Percentiles rank a stretch among this genome's conserved stretches.
Evolutionary conservation across 2,329 filamentous ascomycete species (phyloP).

Genomic region (Paecilomyces variotii): DNA sequence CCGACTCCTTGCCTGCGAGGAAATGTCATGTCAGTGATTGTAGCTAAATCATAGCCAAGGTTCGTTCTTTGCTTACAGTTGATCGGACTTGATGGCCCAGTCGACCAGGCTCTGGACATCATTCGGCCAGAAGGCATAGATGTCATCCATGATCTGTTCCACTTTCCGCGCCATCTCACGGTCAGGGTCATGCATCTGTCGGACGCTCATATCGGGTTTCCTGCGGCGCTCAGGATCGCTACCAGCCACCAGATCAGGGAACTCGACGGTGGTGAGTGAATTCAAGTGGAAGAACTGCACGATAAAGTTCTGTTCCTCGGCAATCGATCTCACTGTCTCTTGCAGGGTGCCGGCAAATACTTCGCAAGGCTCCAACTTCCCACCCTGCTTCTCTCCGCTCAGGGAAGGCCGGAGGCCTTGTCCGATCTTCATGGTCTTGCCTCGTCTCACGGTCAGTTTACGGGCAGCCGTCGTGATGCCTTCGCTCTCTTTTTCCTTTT

Average conservation of each 20-base stretch:
- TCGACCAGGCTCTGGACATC: conserved; percentile 75
- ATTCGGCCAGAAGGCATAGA: conserved; percentile 72
- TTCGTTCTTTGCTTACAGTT: conserved; percentile 54
- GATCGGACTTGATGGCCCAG: conserved; percentile 73
- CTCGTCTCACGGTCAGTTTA: conserved; percentile 89
- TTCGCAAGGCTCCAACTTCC: conserved; percentile 66
- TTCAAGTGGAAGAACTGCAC: conserved; percentile 95
- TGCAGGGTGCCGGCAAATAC: conserved; percentile 73
- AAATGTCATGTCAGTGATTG: conserved; percentile 10
- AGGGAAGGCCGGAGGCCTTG: conserved; percentile 36
- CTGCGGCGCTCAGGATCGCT: conserved; percentile 59
- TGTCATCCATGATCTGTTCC: conserved; percentile 77
- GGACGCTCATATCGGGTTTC: conserved; percentile 63
- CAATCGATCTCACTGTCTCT: conserved; percentile 72
- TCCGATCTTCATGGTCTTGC: conserved; percentile 57
- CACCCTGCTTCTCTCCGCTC: conserved; percentile 53
- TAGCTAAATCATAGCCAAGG: conserved; percentile 13
- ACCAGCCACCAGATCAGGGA: conserved; percentile 67
- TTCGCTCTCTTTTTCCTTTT: conserved; percentile 74
- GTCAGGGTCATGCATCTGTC: conserved; percentile 80
- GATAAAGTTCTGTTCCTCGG: conserved; percentile 93
- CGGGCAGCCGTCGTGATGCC: conserved; percentile 64
- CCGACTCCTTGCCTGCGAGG: conserved; percentile 71
- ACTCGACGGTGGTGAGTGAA: conserved; percentile 74
- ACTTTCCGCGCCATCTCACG: conserved; percentile 76